Conservation (phyloP, 768 basidiomycete species). For the Tylopilus intermedius region DNA sequence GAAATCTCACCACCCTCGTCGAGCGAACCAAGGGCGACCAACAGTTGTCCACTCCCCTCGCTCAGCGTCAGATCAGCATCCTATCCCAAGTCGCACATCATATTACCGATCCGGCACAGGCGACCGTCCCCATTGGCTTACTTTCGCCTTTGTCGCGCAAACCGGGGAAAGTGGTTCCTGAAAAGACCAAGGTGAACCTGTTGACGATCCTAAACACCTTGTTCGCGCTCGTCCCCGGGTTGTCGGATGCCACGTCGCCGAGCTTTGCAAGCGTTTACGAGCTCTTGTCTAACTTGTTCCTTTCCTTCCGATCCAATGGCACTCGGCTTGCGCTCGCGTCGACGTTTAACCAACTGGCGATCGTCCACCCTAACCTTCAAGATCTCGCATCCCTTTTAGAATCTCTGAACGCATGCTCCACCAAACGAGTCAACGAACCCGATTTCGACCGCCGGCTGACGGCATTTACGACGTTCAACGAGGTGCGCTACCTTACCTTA, state of each 20-base stretch:
- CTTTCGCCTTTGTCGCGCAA: slow-evolving; percentile 78
- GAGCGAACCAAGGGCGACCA: slow-evolving; percentile 52
- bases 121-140: slow-evolving; percentile 62
- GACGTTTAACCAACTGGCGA: slow-evolving; percentile 55
- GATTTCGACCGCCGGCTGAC: slow-evolving; percentile 83
- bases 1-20: slow-evolving; percentile 65
- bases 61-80: slow-evolving; percentile 77
- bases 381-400: slow-evolving; percentile 52
- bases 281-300: slow-evolving; percentile 73
- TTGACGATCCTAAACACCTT: slow-evolving; percentile 65
- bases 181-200: slow-evolving; percentile 81
- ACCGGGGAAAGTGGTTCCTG: slow-evolving; percentile 69
- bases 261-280: slow-evolving; percentile 53
- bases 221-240: slow-evolving; percentile 62
- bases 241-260: slow-evolving; percentile 40
- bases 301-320: slow-evolving; percentile 63
- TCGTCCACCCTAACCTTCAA: slow-evolving; percentile 37
- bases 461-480: slow-evolving; percentile 75
- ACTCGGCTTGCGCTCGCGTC: slow-evolving; percentile 67
- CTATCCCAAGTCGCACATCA: slow-evolving; percentile 77
- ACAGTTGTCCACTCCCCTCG: slow-evolving; percentile 55
- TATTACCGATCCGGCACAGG: slow-evolving; percentile 65
- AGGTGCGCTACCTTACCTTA: slow-evolving; percentile 48
- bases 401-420: slow-evolving; percentile 81
- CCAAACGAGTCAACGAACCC: slow-evolving; percentile 79